Conservation (phyloP, 176 grass and related monocot species). For the Echinochloa phyllopogon region DNA sequence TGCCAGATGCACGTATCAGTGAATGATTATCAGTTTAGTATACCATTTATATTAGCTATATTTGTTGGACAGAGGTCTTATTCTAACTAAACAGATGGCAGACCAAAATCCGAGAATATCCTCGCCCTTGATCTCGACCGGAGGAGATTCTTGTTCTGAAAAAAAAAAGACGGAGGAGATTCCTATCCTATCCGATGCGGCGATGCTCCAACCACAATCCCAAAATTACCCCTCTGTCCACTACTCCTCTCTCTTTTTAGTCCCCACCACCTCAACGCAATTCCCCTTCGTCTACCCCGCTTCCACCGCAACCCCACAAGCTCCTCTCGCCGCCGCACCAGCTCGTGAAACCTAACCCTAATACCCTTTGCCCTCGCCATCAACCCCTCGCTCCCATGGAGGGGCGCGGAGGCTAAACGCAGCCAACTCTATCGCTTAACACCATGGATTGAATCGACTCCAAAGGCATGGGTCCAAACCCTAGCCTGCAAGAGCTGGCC, state of each 20-base stretch:
- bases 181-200: conserved; percentile 22
- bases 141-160: too few species aligned
- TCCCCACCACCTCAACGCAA: neutral
- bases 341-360: conserved; percentile 52
- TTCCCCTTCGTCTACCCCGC: conserved; percentile 42
- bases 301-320: conserved; percentile 35
- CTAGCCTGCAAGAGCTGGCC: conserved; percentile 49
- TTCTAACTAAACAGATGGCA: neutral
- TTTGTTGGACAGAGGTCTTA: neutral
- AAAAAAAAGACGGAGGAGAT: neutral
- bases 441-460: conserved; percentile 49
- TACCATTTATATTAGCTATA: neutral
- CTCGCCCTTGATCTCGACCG: neutral
- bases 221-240: neutral
- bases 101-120: conserved; percentile 23
- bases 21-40: neutral
- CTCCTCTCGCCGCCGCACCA: conserved; percentile 7
- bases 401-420: conserved; percentile 38
- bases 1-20: neutral
- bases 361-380: neutral
- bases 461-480: conserved; percentile 62
- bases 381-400: conserved; percentile 46
- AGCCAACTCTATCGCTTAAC: neutral
- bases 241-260: neutral
- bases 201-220: neutral